Evolutionary conservation across 2,329 filamentous ascomycete species (phyloP), one percentile per base, ranked within the genome.

Genomic region (Clarireedia monteithiana): DNA sequence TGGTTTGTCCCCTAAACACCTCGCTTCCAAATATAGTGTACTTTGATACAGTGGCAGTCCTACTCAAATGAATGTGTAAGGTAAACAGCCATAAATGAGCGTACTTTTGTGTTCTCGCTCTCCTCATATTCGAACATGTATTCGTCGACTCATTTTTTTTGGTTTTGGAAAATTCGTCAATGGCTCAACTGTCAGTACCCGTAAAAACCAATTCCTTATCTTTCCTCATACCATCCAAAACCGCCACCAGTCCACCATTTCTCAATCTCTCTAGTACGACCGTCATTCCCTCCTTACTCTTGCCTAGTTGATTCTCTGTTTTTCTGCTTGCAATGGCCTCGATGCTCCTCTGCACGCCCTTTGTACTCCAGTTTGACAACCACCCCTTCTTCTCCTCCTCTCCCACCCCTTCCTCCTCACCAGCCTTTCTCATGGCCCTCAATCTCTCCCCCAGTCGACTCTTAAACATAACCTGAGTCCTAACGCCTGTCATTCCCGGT

Each of bases 221-320:
- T 63, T 75, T 73, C 51, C 82, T 75, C 84, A 88, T 88, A 27
- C 83, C 84, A 61, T 88, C 85, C 30, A 89, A 72, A n/a, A 88
- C 85, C 23, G 72, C 84, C 15, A 86, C 82, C 17, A 89, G 73
- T 0, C 85, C 86, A 40, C 85, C 85, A 57, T 77, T 75, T 53
- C 85, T 75, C 67, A 89, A 70, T 48, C 88, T 77, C 70, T 91
- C 86, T 23, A 94, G 76, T 7, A 94, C 88, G 39, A 91, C 82
- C 56, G 82, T 84, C 89, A 94, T 92, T 49, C 89, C 89, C 69
- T 91, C 86, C 50, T 86, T 83, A 63, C 87, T 89, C 74, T 91
- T 91, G 51, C 85, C 84, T 64, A 92, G 79, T 68, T 89, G 87
- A 64, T 87, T 85, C 62, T 86, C 81, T 5, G 89, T 90, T 68